Base-by-base conservation (phyloP, 495 filamentous ascomycete genomes). In the Penicillium alfredii region DNA sequence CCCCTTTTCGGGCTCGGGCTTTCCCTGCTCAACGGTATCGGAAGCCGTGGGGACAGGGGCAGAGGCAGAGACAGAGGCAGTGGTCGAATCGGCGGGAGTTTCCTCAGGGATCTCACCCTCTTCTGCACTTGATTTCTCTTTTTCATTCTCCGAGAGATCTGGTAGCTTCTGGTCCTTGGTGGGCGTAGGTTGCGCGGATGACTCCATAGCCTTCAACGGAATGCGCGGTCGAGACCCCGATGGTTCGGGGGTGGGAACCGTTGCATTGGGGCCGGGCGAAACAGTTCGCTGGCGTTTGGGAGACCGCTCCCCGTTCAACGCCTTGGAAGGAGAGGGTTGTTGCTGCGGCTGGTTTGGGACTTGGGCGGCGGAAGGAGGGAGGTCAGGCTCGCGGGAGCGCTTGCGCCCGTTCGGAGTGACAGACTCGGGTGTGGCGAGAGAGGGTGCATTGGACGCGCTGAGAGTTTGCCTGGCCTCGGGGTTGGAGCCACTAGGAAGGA, bases 351-450 rank as follows among this genome's bases (percentile, higher is more conserved):
- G n/a, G n/a, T n/a, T n/a, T n/a, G n/a, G n/a, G n/a, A n/a, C n/a
- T n/a, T n/a, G n/a, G n/a, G n/a, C n/a, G n/a, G n/a, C n/a, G n/a
- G n/a, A n/a, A n/a, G n/a, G n/a, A n/a, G n/a, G n/a, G n/a, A n/a
- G n/a, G n/a, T 68, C 66, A 7, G 63, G 61, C 25, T 71, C 67
- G 19, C 65, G 61, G 3, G 64, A 69, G 31, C 67, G 64, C 39
- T 71, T 71, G 12, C 60, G 60, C 17, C 58, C 63, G 14, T 58
- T 58, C 33, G 32, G 22, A 7, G 36, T 21, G 26, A 48, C 49
- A 5, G 49, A 42, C 7, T 51, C 38, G 9, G 49, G 35, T 6
- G 56, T 48, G 10, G 41, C 45, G 33, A 56, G 40, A 12, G 45
- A 40, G 15, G 38, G 40, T n/a, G n/a, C n/a, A n/a, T n/a, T n/a